These are phyloP conservation scores for Daphne laureola DNA, from an alignment of 441 rosid species.

Conservation along the genomic window DNA sequence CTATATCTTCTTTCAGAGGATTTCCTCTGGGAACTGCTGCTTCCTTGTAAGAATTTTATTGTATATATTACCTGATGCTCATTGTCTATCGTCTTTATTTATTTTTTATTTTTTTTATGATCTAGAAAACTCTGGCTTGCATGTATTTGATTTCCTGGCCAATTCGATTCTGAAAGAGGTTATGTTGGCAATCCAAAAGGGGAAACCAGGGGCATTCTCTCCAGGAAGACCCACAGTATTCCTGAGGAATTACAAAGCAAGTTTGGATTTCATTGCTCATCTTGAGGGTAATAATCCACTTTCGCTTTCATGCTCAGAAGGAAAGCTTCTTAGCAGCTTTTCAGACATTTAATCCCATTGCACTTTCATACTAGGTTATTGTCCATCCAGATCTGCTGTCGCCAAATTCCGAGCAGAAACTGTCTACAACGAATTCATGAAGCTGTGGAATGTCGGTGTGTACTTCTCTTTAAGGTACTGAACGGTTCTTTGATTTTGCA, in stretches of 20 bases:
- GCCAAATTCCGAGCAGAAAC: slow-evolving; percentile 73
- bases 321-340: slow-evolving; percentile 12
- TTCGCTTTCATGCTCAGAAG: slow-evolving; percentile 12
- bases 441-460: slow-evolving; percentile 94
- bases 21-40: too few species aligned
- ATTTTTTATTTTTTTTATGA: slow-evolving; percentile 4
- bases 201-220: slow-evolving; percentile 92
- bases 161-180: slow-evolving; percentile 95
- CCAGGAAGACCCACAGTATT: slow-evolving; percentile 95
- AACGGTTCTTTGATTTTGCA: slow-evolving; percentile 6
- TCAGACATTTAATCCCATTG: slow-evolving; percentile 17
- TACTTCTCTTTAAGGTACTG: slow-evolving; percentile 88
- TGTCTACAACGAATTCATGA: slow-evolving; percentile 72
- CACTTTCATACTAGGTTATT: slow-evolving; percentile 78
- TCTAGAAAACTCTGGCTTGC: slow-evolving; percentile 91
- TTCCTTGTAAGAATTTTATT: too few species aligned
- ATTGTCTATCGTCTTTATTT: not conserved
- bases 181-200: slow-evolving; percentile 75
- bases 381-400: slow-evolving; percentile 90
- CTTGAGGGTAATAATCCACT: slow-evolving; percentile 68
- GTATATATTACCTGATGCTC: too few species aligned
- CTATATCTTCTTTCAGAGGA: too few species aligned
- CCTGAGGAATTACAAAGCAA: slow-evolving; percentile 86
- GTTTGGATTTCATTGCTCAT: slow-evolving; percentile 76
- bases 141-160: slow-evolving; percentile 89